Evolutionary conservation across 1,284 basidiomycete genomes (phyloP).

Genomic region (Calocybe gambosa): DNA sequence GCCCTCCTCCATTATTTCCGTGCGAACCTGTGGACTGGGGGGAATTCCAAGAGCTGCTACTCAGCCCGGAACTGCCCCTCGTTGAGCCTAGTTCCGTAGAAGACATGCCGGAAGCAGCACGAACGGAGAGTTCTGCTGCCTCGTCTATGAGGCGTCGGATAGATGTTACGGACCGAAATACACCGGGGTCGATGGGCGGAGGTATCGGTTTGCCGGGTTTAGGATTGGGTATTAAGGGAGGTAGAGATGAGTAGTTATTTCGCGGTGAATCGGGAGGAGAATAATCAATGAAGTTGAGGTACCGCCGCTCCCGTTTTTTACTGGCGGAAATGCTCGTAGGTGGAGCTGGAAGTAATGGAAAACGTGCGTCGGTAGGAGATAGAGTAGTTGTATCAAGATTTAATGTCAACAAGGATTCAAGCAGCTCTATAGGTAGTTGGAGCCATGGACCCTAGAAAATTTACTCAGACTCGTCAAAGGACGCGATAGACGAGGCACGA

Average conservation of each 20-base stretch:
- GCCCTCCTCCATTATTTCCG: conserved; percentile 46
- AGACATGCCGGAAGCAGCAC: conserved; percentile 73
- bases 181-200: conserved; percentile 79
- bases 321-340: conserved; percentile 19
- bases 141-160: conserved; percentile 79
- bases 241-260: conserved; percentile 29
- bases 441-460: conserved; percentile 71
- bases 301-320: conserved; percentile 35
- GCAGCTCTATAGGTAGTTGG: conserved; percentile 74
- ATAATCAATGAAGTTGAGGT: conserved; percentile 39
- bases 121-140: conserved; percentile 74
- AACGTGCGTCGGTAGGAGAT: conserved; percentile 38
- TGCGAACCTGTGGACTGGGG: conserved; percentile 54
- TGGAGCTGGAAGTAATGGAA: conserved; percentile 26
- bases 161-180: conserved; percentile 64
- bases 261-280: conserved; percentile 51
- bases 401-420: conserved; percentile 70
- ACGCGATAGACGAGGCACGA: conserved; percentile 25
- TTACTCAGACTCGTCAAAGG: conserved; percentile 13
- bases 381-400: conserved; percentile 69
- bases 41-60: conserved; percentile 47
- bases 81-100: conserved; percentile 64
- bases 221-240: conserved; percentile 41
- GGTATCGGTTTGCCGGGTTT: conserved; percentile 60
- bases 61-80: conserved; percentile 32